A percentile compares a stretch with the other conserved stretches of the same genome.
Evolutionary conservation across 495 filamentous ascomycete species (phyloP).

Genomic region (Xylaria scruposa): DNA sequence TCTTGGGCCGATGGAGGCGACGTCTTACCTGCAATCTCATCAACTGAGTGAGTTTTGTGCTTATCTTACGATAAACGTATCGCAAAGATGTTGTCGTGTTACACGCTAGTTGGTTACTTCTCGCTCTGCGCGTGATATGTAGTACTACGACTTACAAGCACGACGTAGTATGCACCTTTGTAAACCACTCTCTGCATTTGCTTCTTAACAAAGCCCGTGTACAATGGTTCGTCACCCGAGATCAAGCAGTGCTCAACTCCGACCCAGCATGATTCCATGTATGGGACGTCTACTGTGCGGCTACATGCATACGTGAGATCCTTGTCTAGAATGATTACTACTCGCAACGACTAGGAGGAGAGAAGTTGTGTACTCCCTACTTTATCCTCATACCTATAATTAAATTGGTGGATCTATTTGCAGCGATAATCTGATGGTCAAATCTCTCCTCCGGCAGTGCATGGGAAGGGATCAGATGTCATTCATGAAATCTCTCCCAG

Average conservation of each 20-base stretch:
- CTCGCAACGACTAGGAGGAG: neutral
- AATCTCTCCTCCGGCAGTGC: neutral
- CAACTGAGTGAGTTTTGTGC: neutral
- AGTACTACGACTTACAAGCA: slow-evolving; percentile 9
- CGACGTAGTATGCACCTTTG: slow-evolving; percentile 1
- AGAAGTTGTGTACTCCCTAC: neutral
- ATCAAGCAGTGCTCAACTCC: slow-evolving; percentile 38
- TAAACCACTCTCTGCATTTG: neutral
- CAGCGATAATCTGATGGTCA: slow-evolving; percentile 17
- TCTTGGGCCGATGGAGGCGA: neutral
- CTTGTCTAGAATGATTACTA: neutral
- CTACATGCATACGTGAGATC: slow-evolving; percentile 33
- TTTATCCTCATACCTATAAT: neutral
- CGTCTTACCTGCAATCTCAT: neutral
- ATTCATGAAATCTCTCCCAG: neutral
- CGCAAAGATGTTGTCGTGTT: neutral
- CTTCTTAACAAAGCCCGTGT: slow-evolving; percentile 11
- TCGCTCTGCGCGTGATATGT: slow-evolving; percentile 14
- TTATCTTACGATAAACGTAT: neutral
- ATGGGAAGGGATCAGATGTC: neutral
- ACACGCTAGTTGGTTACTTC: slow-evolving; percentile 16
- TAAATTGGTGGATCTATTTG: no score
- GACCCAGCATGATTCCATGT: slow-evolving; percentile 37
- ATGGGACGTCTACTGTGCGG: slow-evolving; percentile 27
- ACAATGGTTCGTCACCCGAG: slow-evolving; percentile 31